phyloP scores from a whole-genome alignment of 805 yeast genomes.

The Ogataea corticis region DNA sequence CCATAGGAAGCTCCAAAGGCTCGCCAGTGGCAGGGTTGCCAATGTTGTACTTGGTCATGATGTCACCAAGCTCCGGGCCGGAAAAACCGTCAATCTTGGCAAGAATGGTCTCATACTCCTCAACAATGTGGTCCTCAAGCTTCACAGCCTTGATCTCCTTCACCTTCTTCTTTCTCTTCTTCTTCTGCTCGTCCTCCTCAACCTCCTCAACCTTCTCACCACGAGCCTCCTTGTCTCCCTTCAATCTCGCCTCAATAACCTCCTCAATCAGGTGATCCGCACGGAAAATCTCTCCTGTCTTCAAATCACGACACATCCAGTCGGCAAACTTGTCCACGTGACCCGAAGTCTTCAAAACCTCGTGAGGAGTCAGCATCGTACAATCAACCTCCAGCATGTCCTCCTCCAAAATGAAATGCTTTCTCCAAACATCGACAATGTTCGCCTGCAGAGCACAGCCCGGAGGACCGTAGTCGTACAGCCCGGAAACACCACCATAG shows the following conservation, averaged over 20 bases:
- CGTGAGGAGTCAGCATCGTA: conserved; percentile 97
- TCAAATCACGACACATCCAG: conserved; percentile 97
- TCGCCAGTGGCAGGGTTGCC: conserved; percentile 91
- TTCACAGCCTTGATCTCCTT: conserved; percentile 89
- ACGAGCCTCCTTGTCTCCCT: conserved; percentile 97
- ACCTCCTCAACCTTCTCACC: conserved; percentile 70
- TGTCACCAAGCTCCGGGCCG: conserved; percentile 88
- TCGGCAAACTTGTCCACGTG: conserved; percentile 99
- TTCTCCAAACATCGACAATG: conserved; percentile 93
- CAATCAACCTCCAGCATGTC: conserved; percentile 99
- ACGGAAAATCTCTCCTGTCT: conserved; percentile 97
- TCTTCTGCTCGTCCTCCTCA: conserved; percentile 73
- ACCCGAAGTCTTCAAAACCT: conserved; percentile 97
- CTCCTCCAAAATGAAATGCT: conserved; percentile 95
- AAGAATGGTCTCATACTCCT: conserved; percentile 81
- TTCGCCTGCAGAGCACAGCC: conserved; percentile 99
- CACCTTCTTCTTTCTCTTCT: conserved; percentile 93
- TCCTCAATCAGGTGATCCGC: conserved; percentile 99
- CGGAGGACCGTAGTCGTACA: conserved; percentile 99
- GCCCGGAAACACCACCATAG: conserved; percentile 97
- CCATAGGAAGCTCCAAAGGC: conserved; percentile 83
- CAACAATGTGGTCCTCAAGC: conserved; percentile 75
- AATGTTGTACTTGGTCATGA: conserved; percentile 80
- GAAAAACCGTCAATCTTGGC: conserved; percentile 96
- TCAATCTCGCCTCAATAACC: conserved; percentile 91